Evolutionary conservation across 345 rosid genomes (phyloP), one percentile per base, ranked within the genome.

Genomic region (Draba incana): DNA sequence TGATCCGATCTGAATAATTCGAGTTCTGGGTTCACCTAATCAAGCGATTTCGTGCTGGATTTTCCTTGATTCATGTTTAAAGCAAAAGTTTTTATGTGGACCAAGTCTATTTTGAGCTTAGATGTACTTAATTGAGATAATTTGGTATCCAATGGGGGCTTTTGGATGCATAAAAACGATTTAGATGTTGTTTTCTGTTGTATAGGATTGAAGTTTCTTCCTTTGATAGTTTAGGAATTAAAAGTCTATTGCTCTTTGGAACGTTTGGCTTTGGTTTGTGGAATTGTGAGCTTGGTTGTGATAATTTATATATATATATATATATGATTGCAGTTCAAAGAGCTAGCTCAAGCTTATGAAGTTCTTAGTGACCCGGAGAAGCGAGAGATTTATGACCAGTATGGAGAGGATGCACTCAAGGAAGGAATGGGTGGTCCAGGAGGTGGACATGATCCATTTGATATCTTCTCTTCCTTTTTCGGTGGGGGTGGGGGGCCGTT

Each of bases 321-420:
- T 15, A 15, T 44, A 0, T 38, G 16, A 13, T 53, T 74, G 80
- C 82, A 91, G 97, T 91, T 91, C 56, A 88, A 91, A 66, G 97
- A 91, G 85, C 66, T 91, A 35, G 92, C 97, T 0, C 93, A 88
- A 64, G 96, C 92, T n/a, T 91, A 88, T 62, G 97, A 91, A 83
- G 87, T 88, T 2, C 64, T 88, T 48, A 88, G 97, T 66, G 97
- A 91, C 56, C 92, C 93, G 1, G 96, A 91, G 69, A 88, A 91
- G 66, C 93, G 96, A 8, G 87, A 85, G 70, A 85, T 91, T 8
- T 88, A 91, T 77, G 96, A 91, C 75, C 87, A 85, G 39, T 86
- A 85, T 30, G 97, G 97, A 6, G 97, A 91, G 71, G 96, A 91
- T 61, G 92, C 97, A 2, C 95, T 90, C 37, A 90, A 90, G 89